A percentile compares a stretch with the other conserved stretches of the same genome.
Conservation (phyloP, 2,329 filamentous ascomycete genomes). For the Teratosphaeria destructans region DNA sequence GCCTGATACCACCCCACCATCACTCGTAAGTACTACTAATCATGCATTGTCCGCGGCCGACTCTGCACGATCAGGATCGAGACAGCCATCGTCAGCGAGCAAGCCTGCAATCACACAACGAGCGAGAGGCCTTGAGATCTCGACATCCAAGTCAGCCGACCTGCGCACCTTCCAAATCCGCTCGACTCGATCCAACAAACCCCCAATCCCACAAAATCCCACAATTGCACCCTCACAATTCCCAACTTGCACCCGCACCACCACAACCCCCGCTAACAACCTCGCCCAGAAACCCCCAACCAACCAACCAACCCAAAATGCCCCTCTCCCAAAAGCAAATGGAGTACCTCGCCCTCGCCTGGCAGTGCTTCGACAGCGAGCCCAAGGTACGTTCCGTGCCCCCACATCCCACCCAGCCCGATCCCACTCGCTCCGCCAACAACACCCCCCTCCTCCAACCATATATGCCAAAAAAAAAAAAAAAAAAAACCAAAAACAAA, state of each 20-base stretch:
- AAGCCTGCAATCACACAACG: neutral
- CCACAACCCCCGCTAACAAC: neutral
- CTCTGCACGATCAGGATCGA: neutral
- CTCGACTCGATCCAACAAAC: neutral
- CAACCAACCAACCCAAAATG: conserved; percentile 4
- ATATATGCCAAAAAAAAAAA: neutral
- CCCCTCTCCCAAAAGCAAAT: conserved; percentile 14
- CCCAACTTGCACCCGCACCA: neutral
- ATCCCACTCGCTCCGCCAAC: neutral
- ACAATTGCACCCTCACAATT: neutral
- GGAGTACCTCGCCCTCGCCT: conserved; percentile 13
- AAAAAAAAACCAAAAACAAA: too few species aligned
- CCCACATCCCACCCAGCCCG: neutral
- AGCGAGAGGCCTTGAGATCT: neutral
- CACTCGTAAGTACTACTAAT: neutral
- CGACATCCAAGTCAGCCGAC: neutral
- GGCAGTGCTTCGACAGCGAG: conserved; percentile 18
- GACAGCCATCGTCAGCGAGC: neutral
- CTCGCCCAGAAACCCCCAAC: neutral
- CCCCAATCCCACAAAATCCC: neutral
- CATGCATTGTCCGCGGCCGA: neutral
- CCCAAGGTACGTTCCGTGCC: conserved; percentile 13
- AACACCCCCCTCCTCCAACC: neutral
- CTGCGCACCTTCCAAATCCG: neutral
- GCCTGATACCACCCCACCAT: neutral